Evolutionary conservation across 805 yeast genomes (phyloP), one percentile per base, ranked within the genome.

Genomic region (Myxozyma udenii): DNA sequence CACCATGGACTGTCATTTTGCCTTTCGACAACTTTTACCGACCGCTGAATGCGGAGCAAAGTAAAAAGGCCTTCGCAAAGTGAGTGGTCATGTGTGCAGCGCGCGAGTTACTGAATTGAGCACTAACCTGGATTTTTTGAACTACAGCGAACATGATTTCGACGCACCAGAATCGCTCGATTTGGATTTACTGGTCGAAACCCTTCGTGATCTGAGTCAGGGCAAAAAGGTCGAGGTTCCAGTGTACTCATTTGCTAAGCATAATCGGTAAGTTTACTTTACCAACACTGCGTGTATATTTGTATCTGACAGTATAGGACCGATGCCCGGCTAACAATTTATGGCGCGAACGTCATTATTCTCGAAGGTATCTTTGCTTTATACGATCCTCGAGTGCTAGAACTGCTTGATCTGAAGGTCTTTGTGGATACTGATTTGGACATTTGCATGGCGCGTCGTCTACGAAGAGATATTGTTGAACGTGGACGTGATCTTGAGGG

Each of bases 401-500:
- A 78, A 11, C 64, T 89, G 63, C 85, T 90, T 84, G 95, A 91
- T 63, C 74, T 88, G 53, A 91, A 86, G 68, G 52, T 58, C 22
- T 93, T 81, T 66, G 97, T 93, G 2, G 97, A 91, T 61, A 93
- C 97, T 2, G 98, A 90, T 63, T 74, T 89, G 60, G 98, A 93
- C 65, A 79, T 91, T 14, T 93, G 98, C 68, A 74, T 93, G 61
- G 90, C 96, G 3, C 76, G 98, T 62, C 75, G 98, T 62, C 71
- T 93, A 40, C 80, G 87, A 3, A 75, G 98, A 63, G 98, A 93
- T 66, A 89, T 88, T 47, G 74, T 86, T 12, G 81, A 84, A 55
- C 74, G 98, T 54, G 96, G 95, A 1, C 74, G 98, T 53, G 96
- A 90, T 61, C 71, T 90, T 32, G 74, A 71, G 3, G 95, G 96